Conservation (phyloP, 1,284 basidiomycete species). For the Athelia psychrophila region DNA sequence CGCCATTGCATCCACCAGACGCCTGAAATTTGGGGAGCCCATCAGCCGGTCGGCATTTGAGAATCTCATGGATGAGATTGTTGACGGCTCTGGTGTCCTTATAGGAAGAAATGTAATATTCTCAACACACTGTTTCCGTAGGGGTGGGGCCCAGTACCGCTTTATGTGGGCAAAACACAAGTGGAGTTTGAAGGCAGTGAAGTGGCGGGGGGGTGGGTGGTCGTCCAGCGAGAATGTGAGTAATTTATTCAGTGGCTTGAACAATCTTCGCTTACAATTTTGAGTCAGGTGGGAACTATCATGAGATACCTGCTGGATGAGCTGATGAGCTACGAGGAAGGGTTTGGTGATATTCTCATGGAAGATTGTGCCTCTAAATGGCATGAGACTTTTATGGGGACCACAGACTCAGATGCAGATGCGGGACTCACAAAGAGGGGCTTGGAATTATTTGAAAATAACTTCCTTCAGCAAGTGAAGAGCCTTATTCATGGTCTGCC, state of each 20-base stretch:
- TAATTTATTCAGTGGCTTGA: not conserved
- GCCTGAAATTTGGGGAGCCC: conserved; percentile 12
- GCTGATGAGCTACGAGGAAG: conserved; percentile 16
- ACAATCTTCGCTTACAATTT: not conserved
- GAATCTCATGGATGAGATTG: conserved; percentile 8
- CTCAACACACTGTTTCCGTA: conserved; percentile 19
- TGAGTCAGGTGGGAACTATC: conserved; percentile 12
- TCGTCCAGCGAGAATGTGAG: conserved; percentile 16
- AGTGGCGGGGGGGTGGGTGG: conserved; percentile 22
- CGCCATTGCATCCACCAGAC: conserved; percentile 12
- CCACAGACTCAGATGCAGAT: not conserved
- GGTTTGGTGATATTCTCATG: conserved; percentile 16
- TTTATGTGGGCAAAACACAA: conserved; percentile 15
- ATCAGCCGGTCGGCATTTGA: conserved; percentile 12
- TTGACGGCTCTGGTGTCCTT: conserved; percentile 7
- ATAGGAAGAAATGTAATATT: conserved; percentile 11
- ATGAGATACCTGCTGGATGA: conserved; percentile 19
- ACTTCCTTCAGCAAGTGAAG: not conserved
- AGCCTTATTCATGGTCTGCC: not conserved
- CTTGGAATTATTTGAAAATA: not conserved
- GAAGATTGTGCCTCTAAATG: conserved; percentile 6
- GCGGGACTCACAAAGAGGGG: not conserved
- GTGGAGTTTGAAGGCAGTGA: conserved; percentile 17
- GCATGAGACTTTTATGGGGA: conserved; percentile 17
- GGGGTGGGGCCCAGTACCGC: conserved; percentile 17